Evolutionary conservation across 306 rosid genomes (phyloP), one percentile per base, ranked within the genome.

Genomic region (Cajanus cajan): DNA sequence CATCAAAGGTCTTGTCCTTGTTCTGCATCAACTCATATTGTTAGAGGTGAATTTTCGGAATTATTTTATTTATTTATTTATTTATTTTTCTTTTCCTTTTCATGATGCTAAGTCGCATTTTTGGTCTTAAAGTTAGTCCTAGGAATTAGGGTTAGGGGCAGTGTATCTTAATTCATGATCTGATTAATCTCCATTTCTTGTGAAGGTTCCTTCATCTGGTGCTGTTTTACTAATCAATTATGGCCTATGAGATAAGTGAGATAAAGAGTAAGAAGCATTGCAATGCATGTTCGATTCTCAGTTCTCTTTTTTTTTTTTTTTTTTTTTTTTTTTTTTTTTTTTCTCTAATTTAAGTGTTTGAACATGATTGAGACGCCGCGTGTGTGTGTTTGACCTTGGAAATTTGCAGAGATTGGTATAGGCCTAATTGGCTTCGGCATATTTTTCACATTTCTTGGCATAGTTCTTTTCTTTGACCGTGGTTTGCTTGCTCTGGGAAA

Each of bases 401-500:
- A 37, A 34, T 31, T 79, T 73, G 90, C 98, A 94, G 98, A 88
- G 93, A 58, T 86, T 86, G 98, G 97, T 37, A 82, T 94, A 77
- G 96, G 98, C 69, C 91, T 94, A 14, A 84, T 92, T 87, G 97
- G 97, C 78, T 94, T 94, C 75, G 98, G 94, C 78, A 70, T 90
- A 58, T 65, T 82, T 75, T 92, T 94, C 87, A 68, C 98, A 15
- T 92, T 92, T 80, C 92, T 94, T 40, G 97, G 91, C 71, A 85
- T 89, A 7, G 24, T 94, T 85, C 93, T 94, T 68, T 94, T 89
- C 90, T 94, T 89, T 52, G 98, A 94, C 82, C 88, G 96, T 47
- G 98, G 97, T 16, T 87, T 94, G 79, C 97, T 94, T 68, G 97
- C 98, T 73, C 85, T 94, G 31, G 97, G 97, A 76, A 92, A 94